Base-by-base conservation (phyloP, 352 stramenopile genomes). In the Pythium volutum region DNA sequence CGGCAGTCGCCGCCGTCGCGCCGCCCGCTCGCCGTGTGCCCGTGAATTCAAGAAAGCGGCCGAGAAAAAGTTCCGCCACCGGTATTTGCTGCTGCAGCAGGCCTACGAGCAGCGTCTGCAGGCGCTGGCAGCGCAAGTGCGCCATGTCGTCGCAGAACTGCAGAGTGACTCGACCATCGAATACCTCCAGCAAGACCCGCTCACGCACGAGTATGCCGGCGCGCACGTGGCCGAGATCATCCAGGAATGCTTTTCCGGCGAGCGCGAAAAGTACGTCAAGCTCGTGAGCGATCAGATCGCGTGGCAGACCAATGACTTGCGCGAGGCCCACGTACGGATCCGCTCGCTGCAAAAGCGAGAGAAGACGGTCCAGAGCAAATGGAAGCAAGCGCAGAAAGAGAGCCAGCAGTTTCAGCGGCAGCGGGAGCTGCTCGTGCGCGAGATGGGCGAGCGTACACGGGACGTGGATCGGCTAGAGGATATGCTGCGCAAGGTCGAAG, bases 221-320 rank as follows among this genome's bases (percentile, higher is more conserved):
- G 68, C 68, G 23, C 73, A 81, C 4, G 62, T 93, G 14, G 71
- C 67, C 33, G 84, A 93, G 62, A 78, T 93, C 55, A 66, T 93
- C 8, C 65, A 79, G 18, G 79, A 91, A 59, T 83, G 73, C 25
- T 89, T 93, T 62, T 70, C 76, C 10, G 71, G 82, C 25, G 79
- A 89, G 50, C 73, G 79, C 20, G 81, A 93, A 59, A 72, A 82
- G n/a, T 91, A 88, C 61, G 73, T 93, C 55, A 78, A 85, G 42
- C 68, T 77, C 11, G 73, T 91, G 68, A 84, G 69, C 48, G 79
- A 88, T 43, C 80, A 91, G 57, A 72, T 87, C 34, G 83, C 81
- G 42, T 89, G 77, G 79, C 79, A 89, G 43, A 80, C 80, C 22
- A 86, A 71, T 29, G 75, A 87, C 42, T 39, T 89, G 29, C 73